phyloP scores from a whole-genome alignment of 768 basidiomycete species.

The Amanita muscaria region DNA sequence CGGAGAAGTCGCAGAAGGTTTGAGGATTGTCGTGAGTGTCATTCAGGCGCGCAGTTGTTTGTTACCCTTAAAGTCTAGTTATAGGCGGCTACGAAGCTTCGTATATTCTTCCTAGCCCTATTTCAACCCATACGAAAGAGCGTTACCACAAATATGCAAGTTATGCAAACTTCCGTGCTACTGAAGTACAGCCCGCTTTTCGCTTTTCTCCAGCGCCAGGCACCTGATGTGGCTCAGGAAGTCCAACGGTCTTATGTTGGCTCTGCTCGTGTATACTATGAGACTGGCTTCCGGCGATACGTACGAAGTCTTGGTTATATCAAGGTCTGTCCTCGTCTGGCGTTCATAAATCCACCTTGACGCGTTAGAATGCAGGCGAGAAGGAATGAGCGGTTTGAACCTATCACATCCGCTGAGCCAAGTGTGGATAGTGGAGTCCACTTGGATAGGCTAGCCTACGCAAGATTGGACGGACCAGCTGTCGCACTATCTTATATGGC shows the following conservation, averaged over 20 bases:
- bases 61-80: not conserved
- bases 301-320: conserved; percentile 71
- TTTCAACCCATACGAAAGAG: conserved; percentile 76
- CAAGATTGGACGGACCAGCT: conserved; percentile 71
- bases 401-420: conserved; percentile 41
- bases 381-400: conserved; percentile 59
- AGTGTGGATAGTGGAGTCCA: conserved; percentile 36
- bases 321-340: conserved; percentile 38
- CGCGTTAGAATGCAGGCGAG: conserved; percentile 38
- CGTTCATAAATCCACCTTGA: not conserved
- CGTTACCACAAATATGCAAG: conserved; percentile 87
- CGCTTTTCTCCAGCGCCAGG: conserved; percentile 78
- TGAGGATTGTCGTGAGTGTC: conserved; percentile 75
- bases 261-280: conserved; percentile 84
- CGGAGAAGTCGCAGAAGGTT: conserved; percentile 73
- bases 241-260: conserved; percentile 80
- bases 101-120: conserved; percentile 75
- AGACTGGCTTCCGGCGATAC: conserved; percentile 91
- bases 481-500: conserved; percentile 82
- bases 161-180: conserved; percentile 81
- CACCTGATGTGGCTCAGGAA: conserved; percentile 74
- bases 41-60: not conserved
- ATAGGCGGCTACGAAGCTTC: conserved; percentile 85
- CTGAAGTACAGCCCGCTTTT: conserved; percentile 78
- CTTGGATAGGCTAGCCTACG: conserved; percentile 51